Evolutionary conservation across 441 rosid species (phyloP).

Genomic region (Isatis lusitanica): DNA sequence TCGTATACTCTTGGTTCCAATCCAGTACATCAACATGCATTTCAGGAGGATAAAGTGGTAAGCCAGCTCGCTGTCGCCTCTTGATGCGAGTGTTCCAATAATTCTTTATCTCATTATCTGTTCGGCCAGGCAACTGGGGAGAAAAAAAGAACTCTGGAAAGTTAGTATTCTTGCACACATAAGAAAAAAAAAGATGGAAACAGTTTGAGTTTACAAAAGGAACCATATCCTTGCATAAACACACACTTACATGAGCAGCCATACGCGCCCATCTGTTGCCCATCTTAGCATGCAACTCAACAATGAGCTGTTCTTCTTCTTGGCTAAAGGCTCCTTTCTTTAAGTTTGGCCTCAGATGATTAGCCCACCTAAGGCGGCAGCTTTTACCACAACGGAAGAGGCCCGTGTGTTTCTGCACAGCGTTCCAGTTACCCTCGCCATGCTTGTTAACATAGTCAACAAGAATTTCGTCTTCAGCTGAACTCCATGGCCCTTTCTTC

Average conservation of each 20-base stretch:
- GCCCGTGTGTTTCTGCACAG: slow-evolving; percentile 93
- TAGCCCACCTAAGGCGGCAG: slow-evolving; percentile 94
- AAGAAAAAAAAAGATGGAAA: neutral
- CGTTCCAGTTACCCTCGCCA: slow-evolving; percentile 98
- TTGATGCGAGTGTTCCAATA: slow-evolving; percentile 97
- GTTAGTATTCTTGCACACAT: neutral
- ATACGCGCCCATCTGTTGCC: slow-evolving; percentile 99
- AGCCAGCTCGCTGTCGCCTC: slow-evolving; percentile 89
- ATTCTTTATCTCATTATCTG: slow-evolving; percentile 97
- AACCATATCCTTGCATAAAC: slow-evolving; percentile 24
- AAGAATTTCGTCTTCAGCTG: slow-evolving; percentile 86
- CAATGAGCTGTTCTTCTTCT: slow-evolving; percentile 82
- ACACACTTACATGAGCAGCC: slow-evolving; percentile 93
- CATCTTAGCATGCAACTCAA: slow-evolving; percentile 91
- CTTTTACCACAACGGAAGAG: slow-evolving; percentile 91
- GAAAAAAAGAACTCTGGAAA: slow-evolving; percentile 2
- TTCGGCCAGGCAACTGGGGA: slow-evolving; percentile 87
- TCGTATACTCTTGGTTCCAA: slow-evolving; percentile 51
- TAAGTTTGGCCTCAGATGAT: slow-evolving; percentile 91
- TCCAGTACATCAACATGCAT: slow-evolving; percentile 57
- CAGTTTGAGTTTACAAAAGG: neutral
- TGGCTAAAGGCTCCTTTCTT: slow-evolving; percentile 94
- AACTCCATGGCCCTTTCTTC: slow-evolving; percentile 99
- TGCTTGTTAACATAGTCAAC: slow-evolving; percentile 83
- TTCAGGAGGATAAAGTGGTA: slow-evolving; percentile 95